These are phyloP conservation scores for Ophioceras dolichostomum DNA, from an alignment of 2,329 filamentous ascomycete species.

Conservation along the genomic window DNA sequence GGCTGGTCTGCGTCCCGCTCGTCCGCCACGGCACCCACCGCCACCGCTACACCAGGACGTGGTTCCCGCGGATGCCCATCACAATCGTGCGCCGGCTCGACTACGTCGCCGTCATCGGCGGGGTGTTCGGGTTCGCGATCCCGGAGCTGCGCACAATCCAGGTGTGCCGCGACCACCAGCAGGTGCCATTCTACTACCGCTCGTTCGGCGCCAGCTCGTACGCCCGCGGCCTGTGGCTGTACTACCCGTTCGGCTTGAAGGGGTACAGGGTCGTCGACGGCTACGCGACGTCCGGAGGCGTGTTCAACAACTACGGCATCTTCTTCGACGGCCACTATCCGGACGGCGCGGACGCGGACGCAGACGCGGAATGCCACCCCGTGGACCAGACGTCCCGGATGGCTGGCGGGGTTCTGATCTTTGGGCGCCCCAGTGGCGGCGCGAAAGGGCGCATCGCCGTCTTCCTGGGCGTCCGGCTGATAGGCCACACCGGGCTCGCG, in stretches of 20 bases:
- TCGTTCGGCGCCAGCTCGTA: background rate
- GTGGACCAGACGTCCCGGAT: too few relatives aligned
- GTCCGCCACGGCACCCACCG: conserved; percentile 1
- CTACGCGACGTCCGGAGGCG: background rate
- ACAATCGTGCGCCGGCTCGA: background rate
- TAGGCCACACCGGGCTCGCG: too few relatives aligned
- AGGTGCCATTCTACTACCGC: conserved; percentile 4
- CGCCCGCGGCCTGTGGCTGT: conserved; percentile 2
- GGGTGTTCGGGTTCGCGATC: background rate
- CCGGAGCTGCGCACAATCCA: conserved; percentile 1
- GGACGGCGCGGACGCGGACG: background rate
- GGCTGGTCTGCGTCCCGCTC: conserved; percentile 1
- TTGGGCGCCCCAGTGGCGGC: too few relatives aligned
- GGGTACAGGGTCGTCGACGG: background rate
- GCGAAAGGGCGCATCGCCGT: too few relatives aligned
- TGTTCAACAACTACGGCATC: conserved; percentile 5
- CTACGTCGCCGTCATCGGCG: too few relatives aligned
- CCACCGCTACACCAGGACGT: conserved; percentile 3
- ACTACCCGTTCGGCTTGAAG: background rate
- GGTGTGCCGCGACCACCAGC: conserved; percentile 3
- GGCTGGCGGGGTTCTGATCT: conserved; percentile 1
- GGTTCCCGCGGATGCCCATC: conserved; percentile 1
- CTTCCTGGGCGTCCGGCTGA: too few relatives aligned
- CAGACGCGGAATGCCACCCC: too few relatives aligned
- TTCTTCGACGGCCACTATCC: conserved; percentile 2